Percentiles rank a stretch among this genome's conserved stretches.
phyloP scores from a whole-genome alignment of 2,329 filamentous ascomycete genomes.

The Cladobotryum mycophilum region DNA sequence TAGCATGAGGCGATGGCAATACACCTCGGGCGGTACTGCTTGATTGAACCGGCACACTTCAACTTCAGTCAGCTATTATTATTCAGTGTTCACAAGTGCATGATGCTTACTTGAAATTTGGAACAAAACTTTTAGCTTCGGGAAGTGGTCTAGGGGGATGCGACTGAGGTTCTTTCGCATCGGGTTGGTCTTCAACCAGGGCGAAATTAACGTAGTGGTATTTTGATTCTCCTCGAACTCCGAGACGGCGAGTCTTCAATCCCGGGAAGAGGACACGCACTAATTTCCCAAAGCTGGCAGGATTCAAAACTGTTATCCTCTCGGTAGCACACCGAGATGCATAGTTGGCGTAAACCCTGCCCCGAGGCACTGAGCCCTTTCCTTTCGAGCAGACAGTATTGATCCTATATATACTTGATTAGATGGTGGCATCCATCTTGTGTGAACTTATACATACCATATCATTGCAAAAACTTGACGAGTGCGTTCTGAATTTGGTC shows the following conservation, averaged over 20 bases:
- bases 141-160: conserved; percentile 43
- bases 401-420: conserved; percentile 48
- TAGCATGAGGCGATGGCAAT: conserved; percentile 24
- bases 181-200: conserved; percentile 51
- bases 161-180: conserved; percentile 38
- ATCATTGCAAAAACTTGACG: conserved; percentile 86
- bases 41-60: conserved; percentile 25
- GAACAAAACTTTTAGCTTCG: conserved; percentile 41
- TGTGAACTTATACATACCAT: conserved; percentile 52
- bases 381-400: conserved; percentile 65
- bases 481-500: conserved; percentile 73
- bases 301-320: conserved; percentile 89
- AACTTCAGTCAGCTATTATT: background rate
- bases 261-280: conserved; percentile 94
- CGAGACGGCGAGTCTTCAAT: conserved; percentile 83
- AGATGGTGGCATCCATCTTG: background rate
- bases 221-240: conserved; percentile 93
- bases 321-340: conserved; percentile 88
- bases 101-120: conserved; percentile 42
- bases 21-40: conserved; percentile 20
- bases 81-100: background rate
- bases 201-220: conserved; percentile 83
- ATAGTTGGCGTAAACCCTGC: conserved; percentile 92
- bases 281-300: conserved; percentile 94
- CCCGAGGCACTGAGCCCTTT: conserved; percentile 82